Conservation (phyloP, 106 monocot genomes). For the Apostasia shenzhenica region DNA sequence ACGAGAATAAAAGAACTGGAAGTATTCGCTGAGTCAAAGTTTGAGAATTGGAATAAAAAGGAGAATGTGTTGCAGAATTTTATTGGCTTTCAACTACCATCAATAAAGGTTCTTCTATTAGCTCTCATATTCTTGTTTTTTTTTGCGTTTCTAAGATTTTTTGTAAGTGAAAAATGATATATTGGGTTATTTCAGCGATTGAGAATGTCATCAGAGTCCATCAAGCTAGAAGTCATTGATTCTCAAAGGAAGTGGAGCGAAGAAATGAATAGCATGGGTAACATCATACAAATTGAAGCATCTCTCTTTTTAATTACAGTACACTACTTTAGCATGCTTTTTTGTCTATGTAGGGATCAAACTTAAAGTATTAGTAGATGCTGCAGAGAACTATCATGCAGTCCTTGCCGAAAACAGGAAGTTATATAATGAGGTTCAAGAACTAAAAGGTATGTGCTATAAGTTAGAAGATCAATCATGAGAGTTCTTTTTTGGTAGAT, state of each 20-base stretch:
- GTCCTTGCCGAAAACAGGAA: constrained; percentile 81
- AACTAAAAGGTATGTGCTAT: constrained; percentile 73
- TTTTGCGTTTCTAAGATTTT: background rate
- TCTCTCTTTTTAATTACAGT: background rate
- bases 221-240: constrained; percentile 47
- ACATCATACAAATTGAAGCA: background rate
- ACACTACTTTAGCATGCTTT: background rate
- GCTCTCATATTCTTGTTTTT: constrained; percentile 8
- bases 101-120: constrained; percentile 46
- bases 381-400: constrained; percentile 85
- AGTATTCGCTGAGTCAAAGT: constrained; percentile 44
- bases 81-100: constrained; percentile 41
- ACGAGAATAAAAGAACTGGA: constrained; percentile 52
- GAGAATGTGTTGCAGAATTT: constrained; percentile 50
- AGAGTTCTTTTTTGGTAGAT: too few species aligned
- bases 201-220: constrained; percentile 47
- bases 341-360: constrained; percentile 40
- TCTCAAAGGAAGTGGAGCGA: constrained; percentile 52
- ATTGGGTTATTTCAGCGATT: constrained; percentile 37
- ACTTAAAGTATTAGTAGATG: constrained; percentile 76
- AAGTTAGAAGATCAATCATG: background rate
- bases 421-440: constrained; percentile 87
- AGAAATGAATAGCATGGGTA: constrained; percentile 68
- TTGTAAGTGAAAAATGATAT: background rate
- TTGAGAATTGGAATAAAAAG: constrained; percentile 60